A percentile compares a stretch with the other conserved stretches of the same genome.
phyloP scores from a whole-genome alignment of 1,284 basidiomycete species.

The Cerioporus squamosus region DNA sequence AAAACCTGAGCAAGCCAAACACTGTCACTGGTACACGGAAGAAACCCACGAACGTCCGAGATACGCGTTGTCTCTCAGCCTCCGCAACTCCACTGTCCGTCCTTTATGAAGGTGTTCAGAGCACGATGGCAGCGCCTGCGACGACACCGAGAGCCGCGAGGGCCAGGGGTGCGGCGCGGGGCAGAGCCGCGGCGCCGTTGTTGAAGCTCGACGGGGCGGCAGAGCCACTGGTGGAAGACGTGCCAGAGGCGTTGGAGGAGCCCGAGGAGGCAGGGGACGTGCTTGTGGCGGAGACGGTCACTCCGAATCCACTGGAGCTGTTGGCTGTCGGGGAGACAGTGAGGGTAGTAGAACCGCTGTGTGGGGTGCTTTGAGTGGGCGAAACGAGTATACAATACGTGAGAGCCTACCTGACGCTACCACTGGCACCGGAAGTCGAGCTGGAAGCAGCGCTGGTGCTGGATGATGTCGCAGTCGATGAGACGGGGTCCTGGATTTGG shows the following conservation, averaged over 20 bases:
- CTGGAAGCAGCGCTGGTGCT: slow-evolving; percentile 17
- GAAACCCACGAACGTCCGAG: background rate
- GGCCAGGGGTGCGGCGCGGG: slow-evolving; percentile 26
- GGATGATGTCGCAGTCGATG: slow-evolving; percentile 19
- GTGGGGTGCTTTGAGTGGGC: background rate
- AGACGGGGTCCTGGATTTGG: slow-evolving; percentile 36
- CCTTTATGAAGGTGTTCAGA: slow-evolving; percentile 16
- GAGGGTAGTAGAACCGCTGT: slow-evolving; percentile 4
- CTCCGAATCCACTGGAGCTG: slow-evolving; percentile 22
- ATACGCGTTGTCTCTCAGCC: background rate
- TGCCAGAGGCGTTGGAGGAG: background rate
- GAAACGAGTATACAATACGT: background rate
- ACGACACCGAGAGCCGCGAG: slow-evolving; percentile 29
- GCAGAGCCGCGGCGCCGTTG: slow-evolving; percentile 20
- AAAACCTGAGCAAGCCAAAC: background rate
- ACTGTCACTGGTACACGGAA: background rate
- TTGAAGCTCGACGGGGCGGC: slow-evolving; percentile 30
- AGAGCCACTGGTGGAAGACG: background rate
- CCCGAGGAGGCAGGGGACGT: background rate
- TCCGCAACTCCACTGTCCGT: background rate
- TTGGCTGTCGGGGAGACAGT: slow-evolving; percentile 4
- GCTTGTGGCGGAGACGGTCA: slow-evolving; percentile 16
- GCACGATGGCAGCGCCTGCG: slow-evolving; percentile 29
- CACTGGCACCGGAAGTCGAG: slow-evolving; percentile 1
- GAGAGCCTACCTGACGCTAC: background rate